Evolutionary conservation across 2,329 filamentous ascomycete species (phyloP), one percentile per base, ranked within the genome.

Genomic region (Coleophoma eucalyptorum): DNA sequence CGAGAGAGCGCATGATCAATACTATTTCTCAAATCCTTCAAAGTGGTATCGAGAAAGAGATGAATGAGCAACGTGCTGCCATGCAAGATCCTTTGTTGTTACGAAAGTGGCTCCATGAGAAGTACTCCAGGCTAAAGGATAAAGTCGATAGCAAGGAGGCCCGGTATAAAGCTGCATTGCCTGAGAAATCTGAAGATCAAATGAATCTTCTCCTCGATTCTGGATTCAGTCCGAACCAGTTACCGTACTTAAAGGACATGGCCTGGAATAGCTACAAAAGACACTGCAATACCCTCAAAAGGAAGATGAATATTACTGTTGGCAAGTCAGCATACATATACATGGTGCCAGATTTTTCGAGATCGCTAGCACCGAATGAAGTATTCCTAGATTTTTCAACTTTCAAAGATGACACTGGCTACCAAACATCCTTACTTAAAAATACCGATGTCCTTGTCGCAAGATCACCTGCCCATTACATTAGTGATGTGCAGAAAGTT

Each of bases 401-500:
- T 10, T 87, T 89, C 53, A 58, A 67, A 0, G 76, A 82, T 50
- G 72, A 80, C 1, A 78, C 78, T 1, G 75, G 75, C 0, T 77
- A 80, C 34, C 76, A 71, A 0, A 80, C 79, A 38, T 77, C 75
- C 0, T 62, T 77, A 5, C 64, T 90, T 1, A 71, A 83, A 35
- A 74, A 75, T 0, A 71, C 75, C 15, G 79, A 90, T 13, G 69
- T 89, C 0, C 71, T 93, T 0, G 83, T 92, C 1, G 82, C 83
- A 0, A 77, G 89, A 18, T 81, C 83, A 1, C 89, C 89, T 0
- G 83, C 87, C 0, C 81, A 90, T 60, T 80, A 85, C 19, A 73
- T 76, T 0, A 89, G 83, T 26, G 89, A 94, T 54, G 82, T 93
- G 0, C 89, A 92, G 59, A 86, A 78, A 50, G 84, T 86, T 7